Percentiles rank a stretch among this genome's conserved stretches.
Conservation (phyloP, 1,284 basidiomycete genomes). For the Cystobasidium sp. region DNA sequence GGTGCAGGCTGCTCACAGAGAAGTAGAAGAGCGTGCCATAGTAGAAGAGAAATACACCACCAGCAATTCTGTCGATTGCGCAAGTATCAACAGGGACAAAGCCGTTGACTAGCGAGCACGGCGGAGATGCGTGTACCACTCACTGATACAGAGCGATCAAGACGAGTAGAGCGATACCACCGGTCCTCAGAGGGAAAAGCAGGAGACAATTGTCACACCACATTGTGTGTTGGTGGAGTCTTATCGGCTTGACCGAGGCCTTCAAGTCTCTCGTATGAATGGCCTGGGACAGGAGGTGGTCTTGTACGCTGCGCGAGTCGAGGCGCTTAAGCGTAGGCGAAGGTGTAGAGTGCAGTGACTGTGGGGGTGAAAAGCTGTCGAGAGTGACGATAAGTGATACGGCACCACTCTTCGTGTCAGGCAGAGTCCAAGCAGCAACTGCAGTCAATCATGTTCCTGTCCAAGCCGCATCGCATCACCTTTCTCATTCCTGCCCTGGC, state of each 20-base stretch:
- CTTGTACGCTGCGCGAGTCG: too few relatives aligned
- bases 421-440: background rate
- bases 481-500: conserved; percentile 6
- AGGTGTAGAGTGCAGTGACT: too few relatives aligned
- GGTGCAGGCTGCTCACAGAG: conserved; percentile 67
- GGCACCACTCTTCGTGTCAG: too few relatives aligned
- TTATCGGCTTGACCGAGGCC: too few relatives aligned
- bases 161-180: conserved; percentile 31
- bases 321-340: too few relatives aligned
- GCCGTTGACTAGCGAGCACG: background rate
- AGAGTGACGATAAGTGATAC: too few relatives aligned
- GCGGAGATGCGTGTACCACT: background rate
- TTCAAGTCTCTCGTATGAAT: too few relatives aligned
- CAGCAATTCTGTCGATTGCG: conserved; percentile 66
- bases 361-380: too few relatives aligned
- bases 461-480: conserved; percentile 3
- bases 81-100: background rate
- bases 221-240: background rate
- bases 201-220: conserved; percentile 43
- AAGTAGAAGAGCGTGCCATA: conserved; percentile 73
- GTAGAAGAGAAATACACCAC: conserved; percentile 69
- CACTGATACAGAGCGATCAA: conserved; percentile 39
- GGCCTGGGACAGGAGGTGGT: too few relatives aligned
- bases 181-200: conserved; percentile 33
- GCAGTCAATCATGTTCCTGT: background rate